Evolutionary conservation across 2,329 filamentous ascomycete species (phyloP).

Genomic region (Colletotrichum musicola): DNA sequence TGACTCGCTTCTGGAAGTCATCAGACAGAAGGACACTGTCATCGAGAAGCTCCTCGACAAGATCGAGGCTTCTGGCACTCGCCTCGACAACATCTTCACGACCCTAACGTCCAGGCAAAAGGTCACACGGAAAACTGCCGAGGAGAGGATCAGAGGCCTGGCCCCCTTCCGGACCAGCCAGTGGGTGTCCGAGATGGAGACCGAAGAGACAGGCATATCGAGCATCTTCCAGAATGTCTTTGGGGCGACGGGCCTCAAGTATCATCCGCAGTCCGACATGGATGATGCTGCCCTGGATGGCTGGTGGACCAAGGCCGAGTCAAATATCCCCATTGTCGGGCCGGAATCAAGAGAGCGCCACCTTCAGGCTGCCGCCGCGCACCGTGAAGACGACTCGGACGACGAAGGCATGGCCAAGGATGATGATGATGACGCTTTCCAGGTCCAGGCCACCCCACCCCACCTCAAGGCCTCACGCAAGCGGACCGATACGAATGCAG

Average conservation of each 20-base stretch:
- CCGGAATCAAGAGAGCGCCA: constrained; percentile 3
- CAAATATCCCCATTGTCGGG: constrained; percentile 23
- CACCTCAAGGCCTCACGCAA: constrained; percentile 48
- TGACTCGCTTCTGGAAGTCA: constrained; percentile 55
- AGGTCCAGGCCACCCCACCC: constrained; percentile 63
- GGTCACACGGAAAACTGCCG: constrained; percentile 57
- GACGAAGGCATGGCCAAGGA: constrained; percentile 30
- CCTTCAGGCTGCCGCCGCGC: neutral
- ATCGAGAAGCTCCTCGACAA: constrained; percentile 66
- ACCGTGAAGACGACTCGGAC: neutral
- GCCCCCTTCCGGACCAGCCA: constrained; percentile 58
- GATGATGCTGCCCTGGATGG: constrained; percentile 54
- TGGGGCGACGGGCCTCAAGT: constrained; percentile 49
- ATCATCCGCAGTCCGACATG: constrained; percentile 46
- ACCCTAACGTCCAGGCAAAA: constrained; percentile 60
- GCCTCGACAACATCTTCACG: constrained; percentile 67
- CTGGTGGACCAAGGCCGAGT: constrained; percentile 58
- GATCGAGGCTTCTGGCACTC: constrained; percentile 63
- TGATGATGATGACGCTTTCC: constrained; percentile 63
- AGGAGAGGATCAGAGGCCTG: constrained; percentile 64
- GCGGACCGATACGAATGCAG: constrained; percentile 35
- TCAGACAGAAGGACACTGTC: constrained; percentile 65
- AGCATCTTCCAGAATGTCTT: constrained; percentile 59
- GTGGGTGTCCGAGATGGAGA: constrained; percentile 52
- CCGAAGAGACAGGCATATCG: constrained; percentile 46